Evolutionary conservation across 495 filamentous ascomycete species (phyloP).

Genomic region (Astrothelium macrocarpum): DNA sequence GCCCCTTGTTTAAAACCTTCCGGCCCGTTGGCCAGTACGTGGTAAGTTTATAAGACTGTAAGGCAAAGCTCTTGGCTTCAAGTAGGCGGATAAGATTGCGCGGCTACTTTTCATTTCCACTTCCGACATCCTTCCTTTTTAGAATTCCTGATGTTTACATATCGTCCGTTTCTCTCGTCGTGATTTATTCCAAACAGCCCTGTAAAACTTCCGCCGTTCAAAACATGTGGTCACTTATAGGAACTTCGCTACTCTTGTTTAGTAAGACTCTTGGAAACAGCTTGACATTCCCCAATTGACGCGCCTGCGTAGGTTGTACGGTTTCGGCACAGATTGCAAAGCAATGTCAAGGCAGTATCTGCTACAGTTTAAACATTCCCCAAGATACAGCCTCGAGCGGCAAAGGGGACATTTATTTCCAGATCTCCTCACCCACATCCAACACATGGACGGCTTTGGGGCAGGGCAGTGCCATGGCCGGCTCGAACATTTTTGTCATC

Average conservation of each 20-base stretch:
- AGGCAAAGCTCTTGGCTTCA: neutral
- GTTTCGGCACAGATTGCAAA: neutral
- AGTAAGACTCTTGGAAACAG: neutral
- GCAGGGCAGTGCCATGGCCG: constrained; percentile 29
- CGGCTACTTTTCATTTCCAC: neutral
- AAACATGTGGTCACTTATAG: neutral
- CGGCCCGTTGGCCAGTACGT: neutral
- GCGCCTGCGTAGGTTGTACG: neutral
- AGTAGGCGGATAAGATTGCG: neutral
- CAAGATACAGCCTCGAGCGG: constrained; percentile 25
- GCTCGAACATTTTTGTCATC: constrained; percentile 33
- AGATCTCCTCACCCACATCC: constrained; percentile 28
- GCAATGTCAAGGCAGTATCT: constrained; percentile 18
- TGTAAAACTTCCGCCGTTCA: neutral
- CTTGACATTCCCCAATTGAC: neutral
- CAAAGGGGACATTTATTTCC: constrained; percentile 34
- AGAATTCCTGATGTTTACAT: neutral
- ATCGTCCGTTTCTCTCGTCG: neutral
- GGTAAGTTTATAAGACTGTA: neutral
- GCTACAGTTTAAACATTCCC: constrained; percentile 32
- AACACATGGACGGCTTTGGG: constrained; percentile 32
- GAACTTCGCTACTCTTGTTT: neutral
- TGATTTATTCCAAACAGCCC: neutral
- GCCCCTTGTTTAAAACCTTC: neutral
- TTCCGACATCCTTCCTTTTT: neutral